These are phyloP conservation scores for Aureobasidium sp. DNA, from an alignment of 2,329 filamentous ascomycete species.

Conservation along the genomic window DNA sequence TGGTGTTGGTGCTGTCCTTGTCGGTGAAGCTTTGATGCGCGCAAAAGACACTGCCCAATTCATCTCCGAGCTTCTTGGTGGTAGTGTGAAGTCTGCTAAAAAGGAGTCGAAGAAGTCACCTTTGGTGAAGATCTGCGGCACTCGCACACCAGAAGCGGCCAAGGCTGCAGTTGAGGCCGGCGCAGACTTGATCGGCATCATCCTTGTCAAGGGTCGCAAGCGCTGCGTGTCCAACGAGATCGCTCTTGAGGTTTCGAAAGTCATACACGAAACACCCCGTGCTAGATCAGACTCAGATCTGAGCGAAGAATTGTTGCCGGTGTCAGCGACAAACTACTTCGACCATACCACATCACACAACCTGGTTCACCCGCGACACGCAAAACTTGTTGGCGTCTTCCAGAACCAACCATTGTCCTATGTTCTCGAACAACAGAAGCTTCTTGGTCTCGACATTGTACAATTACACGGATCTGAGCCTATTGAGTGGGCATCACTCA, in stretches of 20 bases:
- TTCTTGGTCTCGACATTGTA: conserved; percentile 75
- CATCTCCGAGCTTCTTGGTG: conserved; percentile 73
- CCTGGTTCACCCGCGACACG: conserved; percentile 49
- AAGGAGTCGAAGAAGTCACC: conserved; percentile 37
- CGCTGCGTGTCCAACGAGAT: conserved; percentile 73
- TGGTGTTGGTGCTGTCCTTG: conserved; percentile 85
- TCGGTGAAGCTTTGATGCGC: conserved; percentile 93
- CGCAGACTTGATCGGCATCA: conserved; percentile 89
- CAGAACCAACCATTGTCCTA: conserved; percentile 81
- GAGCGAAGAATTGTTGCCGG: conserved; percentile 16
- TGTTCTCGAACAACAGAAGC: conserved; percentile 68
- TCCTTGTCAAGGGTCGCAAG: conserved; percentile 73
- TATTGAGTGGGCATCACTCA: conserved; percentile 79
- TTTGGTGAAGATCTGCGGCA: conserved; percentile 93
- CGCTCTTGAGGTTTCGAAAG: conserved; percentile 71
- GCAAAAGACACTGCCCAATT: conserved; percentile 76
- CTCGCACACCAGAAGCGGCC: conserved; percentile 73
- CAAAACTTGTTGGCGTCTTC: conserved; percentile 88
- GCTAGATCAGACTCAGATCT: conserved; percentile 22
- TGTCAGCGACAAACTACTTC: conserved; percentile 62
- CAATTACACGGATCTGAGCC: conserved; percentile 92
- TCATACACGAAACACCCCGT: conserved; percentile 55
- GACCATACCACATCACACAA: conserved; percentile 43
- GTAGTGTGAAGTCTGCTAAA: conserved; percentile 27
- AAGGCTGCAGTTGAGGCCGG: conserved; percentile 74